A percentile compares a stretch with the other conserved stretches of the same genome.
These are phyloP conservation scores for Lasiodiplodia gonubiensis DNA, from an alignment of 2,329 filamentous ascomycete genomes.

Conservation along the genomic window DNA sequence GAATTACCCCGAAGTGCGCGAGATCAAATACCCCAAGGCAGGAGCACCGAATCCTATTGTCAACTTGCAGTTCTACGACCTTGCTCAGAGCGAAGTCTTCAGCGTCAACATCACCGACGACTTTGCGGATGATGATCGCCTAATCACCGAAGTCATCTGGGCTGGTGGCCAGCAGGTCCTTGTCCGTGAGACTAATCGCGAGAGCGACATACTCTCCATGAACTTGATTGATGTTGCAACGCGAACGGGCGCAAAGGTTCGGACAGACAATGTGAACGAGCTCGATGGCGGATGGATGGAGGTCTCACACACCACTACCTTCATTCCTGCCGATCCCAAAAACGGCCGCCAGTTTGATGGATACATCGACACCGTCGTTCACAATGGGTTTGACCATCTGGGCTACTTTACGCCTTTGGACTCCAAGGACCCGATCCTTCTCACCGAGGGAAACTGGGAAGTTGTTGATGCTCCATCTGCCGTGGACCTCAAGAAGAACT, in stretches of 20 bases:
- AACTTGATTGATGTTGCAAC: constrained; percentile 79
- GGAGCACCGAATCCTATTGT: constrained; percentile 93
- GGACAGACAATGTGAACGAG: constrained; percentile 77
- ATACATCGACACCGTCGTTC: constrained; percentile 89
- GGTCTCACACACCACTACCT: constrained; percentile 83
- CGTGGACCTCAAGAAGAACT: constrained; percentile 80
- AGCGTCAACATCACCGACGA: constrained; percentile 76
- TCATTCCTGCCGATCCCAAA: constrained; percentile 79
- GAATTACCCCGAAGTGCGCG: constrained; percentile 84
- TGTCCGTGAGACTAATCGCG: constrained; percentile 90
- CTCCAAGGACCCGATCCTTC: constrained; percentile 77
- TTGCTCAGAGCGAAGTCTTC: constrained; percentile 78
- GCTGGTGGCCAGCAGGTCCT: constrained; percentile 79
- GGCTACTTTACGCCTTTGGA: constrained; percentile 93
- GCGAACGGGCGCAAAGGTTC: constrained; percentile 77
- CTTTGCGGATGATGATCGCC: constrained; percentile 79
- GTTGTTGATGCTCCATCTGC: constrained; percentile 84
- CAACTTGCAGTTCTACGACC: constrained; percentile 85
- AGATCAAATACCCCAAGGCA: constrained; percentile 98
- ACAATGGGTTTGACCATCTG: constrained; percentile 86
- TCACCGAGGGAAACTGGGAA: constrained; percentile 92
- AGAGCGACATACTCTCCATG: constrained; percentile 88
- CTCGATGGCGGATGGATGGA: constrained; percentile 99
- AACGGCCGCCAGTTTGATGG: constrained; percentile 82
- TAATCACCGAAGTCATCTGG: constrained; percentile 95